These are phyloP conservation scores for Rutstroemia sp. DNA, from an alignment of 2,329 filamentous ascomycete genomes.

Conservation along the genomic window DNA sequence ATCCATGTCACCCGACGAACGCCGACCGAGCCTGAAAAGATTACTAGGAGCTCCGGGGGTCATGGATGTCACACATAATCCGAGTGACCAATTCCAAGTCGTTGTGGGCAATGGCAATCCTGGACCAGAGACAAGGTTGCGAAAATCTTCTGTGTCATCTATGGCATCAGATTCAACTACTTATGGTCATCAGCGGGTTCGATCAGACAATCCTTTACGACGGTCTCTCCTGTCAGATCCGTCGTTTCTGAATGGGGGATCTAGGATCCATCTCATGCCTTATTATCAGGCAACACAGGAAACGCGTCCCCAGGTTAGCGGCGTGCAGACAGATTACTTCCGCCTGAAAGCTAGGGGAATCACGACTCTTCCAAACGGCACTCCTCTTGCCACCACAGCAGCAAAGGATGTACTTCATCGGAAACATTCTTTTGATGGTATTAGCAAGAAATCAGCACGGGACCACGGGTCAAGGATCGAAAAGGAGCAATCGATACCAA, in stretches of 20 bases:
- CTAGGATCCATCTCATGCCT: constrained; percentile 25
- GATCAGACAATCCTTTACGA: constrained; percentile 21
- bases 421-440: constrained; percentile 23
- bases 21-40: constrained; percentile 23
- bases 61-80: constrained; percentile 23
- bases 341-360: constrained; percentile 31
- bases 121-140: constrained; percentile 14
- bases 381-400: constrained; percentile 26
- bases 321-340: constrained; percentile 31
- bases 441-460: constrained; percentile 15
- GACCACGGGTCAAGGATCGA: constrained; percentile 9
- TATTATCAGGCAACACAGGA: constrained; percentile 20
- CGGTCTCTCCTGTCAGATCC: constrained; percentile 27
- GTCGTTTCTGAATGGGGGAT: constrained; percentile 25
- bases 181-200: constrained; percentile 18
- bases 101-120: constrained; percentile 13
- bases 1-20: background rate
- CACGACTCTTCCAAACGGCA: constrained; percentile 25
- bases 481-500: constrained; percentile 9
- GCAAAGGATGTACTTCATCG: constrained; percentile 19
- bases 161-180: constrained; percentile 13
- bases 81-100: constrained; percentile 12
- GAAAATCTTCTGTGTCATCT: constrained; percentile 14
- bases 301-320: constrained; percentile 22
- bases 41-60: constrained; percentile 21